Percentiles rank a stretch among this genome's conserved stretches.
phyloP scores from a whole-genome alignment of 2,329 filamentous ascomycete genomes.

The Cercospora sp. region DNA sequence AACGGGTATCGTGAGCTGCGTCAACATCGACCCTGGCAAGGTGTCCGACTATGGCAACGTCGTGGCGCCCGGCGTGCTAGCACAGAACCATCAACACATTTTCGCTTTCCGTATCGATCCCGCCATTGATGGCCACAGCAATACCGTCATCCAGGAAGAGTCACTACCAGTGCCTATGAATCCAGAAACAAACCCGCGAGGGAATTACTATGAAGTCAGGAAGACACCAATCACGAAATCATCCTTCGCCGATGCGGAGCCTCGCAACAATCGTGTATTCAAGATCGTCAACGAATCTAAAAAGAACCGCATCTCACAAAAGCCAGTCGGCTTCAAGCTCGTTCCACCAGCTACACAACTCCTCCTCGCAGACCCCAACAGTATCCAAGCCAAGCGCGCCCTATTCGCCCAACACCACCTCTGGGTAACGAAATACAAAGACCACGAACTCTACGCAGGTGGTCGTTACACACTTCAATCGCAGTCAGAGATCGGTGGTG shows the following conservation, averaged over 20 bases:
- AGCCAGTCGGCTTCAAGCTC: slow-evolving; percentile 53
- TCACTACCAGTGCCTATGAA: slow-evolving; percentile 52
- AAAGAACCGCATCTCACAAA: slow-evolving; percentile 49
- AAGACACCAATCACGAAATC: slow-evolving; percentile 35
- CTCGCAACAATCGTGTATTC: slow-evolving; percentile 57
- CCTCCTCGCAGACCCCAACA: slow-evolving; percentile 49
- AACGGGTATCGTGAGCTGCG: slow-evolving; percentile 65
- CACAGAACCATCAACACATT: slow-evolving; percentile 70
- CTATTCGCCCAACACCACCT: slow-evolving; percentile 54
- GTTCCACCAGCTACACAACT: slow-evolving; percentile 51
- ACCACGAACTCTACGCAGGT: slow-evolving; percentile 54
- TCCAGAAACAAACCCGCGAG: slow-evolving; percentile 58
- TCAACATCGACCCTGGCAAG: slow-evolving; percentile 56
- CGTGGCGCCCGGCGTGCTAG: slow-evolving; percentile 63
- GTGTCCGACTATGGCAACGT: slow-evolving; percentile 56
- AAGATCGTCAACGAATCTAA: slow-evolving; percentile 54
- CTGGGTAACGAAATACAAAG: slow-evolving; percentile 56
- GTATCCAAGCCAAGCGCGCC: slow-evolving; percentile 49
- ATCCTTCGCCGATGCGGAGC: slow-evolving; percentile 31
- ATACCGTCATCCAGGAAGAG: slow-evolving; percentile 57
- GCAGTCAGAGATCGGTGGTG: slow-evolving; percentile 47
- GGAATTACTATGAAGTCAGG: slow-evolving; percentile 60
- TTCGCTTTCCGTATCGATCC: slow-evolving; percentile 67
- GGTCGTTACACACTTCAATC: slow-evolving; percentile 52
- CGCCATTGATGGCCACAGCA: slow-evolving; percentile 58